phyloP scores from a whole-genome alignment of 2,329 filamentous ascomycete genomes.

The Xylariaceae sp. region DNA sequence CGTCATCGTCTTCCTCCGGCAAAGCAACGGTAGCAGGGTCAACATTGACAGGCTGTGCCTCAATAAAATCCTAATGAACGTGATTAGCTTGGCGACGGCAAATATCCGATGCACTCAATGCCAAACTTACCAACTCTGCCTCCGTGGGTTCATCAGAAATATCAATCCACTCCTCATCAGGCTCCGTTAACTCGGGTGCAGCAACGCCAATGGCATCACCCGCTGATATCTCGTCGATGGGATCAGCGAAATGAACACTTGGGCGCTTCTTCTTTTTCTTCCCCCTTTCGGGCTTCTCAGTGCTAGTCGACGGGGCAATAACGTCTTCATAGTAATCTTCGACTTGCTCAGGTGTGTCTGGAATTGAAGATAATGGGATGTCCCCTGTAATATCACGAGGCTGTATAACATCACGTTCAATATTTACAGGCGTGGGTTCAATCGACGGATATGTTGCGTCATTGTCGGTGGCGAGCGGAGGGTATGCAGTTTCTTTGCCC shows the following conservation, averaged over 20 bases:
- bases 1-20: conserved; percentile 6
- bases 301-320: conserved; percentile 7
- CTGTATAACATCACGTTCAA: not conserved
- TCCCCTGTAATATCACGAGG: conserved; percentile 4
- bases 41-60: not conserved
- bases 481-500: conserved; percentile 21
- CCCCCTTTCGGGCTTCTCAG: conserved; percentile 24
- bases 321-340: conserved; percentile 15
- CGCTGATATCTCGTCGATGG: conserved; percentile 16
- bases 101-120: not conserved
- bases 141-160: not conserved
- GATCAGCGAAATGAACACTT: conserved; percentile 22
- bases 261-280: conserved; percentile 27
- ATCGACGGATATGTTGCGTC: conserved; percentile 7
- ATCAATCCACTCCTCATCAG: conserved; percentile 5
- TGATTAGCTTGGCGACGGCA: not conserved
- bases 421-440: not conserved
- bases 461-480: conserved; percentile 14
- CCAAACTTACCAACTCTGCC: not conserved
- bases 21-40: conserved; percentile 10
- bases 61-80: not conserved
- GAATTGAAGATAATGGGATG: conserved; percentile 1
- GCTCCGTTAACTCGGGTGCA: conserved; percentile 12
- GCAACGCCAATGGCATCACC: conserved; percentile 5
- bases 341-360: conserved; percentile 12